These are phyloP conservation scores for Pholiota molesta DNA, from an alignment of 768 basidiomycete species.

Conservation along the genomic window DNA sequence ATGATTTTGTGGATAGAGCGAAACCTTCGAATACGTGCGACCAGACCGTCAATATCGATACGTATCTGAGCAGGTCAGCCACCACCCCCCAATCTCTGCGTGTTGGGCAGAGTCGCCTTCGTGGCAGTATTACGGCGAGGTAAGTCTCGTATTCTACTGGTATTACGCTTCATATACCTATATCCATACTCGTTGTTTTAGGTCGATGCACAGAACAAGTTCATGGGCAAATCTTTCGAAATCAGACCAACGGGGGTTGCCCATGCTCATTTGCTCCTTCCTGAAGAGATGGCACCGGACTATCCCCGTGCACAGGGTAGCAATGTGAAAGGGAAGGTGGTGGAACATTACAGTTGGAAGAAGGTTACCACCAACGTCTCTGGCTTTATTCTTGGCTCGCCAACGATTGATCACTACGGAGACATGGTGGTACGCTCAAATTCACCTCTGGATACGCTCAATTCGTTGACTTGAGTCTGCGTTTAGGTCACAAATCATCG, in stretches of 20 bases:
- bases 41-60: conserved; percentile 90
- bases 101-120: conserved; percentile 90
- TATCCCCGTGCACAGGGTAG: conserved; percentile 62
- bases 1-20: conserved; percentile 50
- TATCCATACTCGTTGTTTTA: conserved; percentile 26
- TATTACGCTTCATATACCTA: not conserved
- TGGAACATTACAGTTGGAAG: conserved; percentile 95
- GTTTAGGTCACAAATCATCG: conserved; percentile 83
- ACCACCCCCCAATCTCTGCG: conserved; percentile 95
- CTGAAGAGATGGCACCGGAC: conserved; percentile 59
- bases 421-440: conserved; percentile 82
- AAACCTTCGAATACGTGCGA: conserved; percentile 94
- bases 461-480: conserved; percentile 1
- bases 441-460: not conserved
- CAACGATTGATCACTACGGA: conserved; percentile 91
- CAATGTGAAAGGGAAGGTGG: conserved; percentile 52
- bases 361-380: conserved; percentile 92
- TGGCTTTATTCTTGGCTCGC: conserved; percentile 89
- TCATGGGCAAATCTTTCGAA: conserved; percentile 96
- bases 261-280: conserved; percentile 81
- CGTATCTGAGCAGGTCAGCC: conserved; percentile 94
- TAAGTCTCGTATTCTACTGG: conserved; percentile 25
- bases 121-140: conserved; percentile 93
- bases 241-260: conserved; percentile 95
- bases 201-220: conserved; percentile 97